These are phyloP conservation scores for Monosporozyma servazzii DNA, from an alignment of 805 yeast species.

Conservation along the genomic window DNA sequence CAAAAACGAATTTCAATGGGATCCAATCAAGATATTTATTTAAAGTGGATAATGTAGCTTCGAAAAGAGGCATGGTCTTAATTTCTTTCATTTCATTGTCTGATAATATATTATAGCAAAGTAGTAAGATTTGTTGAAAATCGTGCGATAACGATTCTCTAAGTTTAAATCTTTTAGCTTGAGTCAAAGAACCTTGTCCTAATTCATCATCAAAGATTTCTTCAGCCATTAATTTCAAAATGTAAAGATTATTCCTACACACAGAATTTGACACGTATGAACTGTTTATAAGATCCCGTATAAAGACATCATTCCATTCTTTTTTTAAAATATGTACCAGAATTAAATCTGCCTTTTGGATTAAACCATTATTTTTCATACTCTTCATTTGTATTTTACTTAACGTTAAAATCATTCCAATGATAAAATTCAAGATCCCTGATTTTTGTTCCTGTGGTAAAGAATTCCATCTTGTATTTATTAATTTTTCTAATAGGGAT, in stretches of 20 bases:
- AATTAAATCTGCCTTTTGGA: slow-evolving; percentile 86
- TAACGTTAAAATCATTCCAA: slow-evolving; percentile 81
- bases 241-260: slow-evolving; percentile 93
- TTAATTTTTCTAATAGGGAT: slow-evolving; percentile 77
- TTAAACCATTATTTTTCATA: slow-evolving; percentile 46
- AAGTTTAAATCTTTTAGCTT: slow-evolving; percentile 74
- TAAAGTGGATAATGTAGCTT: slow-evolving; percentile 70
- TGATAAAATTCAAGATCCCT: slow-evolving; percentile 87
- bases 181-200: slow-evolving; percentile 87
- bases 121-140: slow-evolving; percentile 80
- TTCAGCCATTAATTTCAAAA: slow-evolving; percentile 75
- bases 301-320: slow-evolving; percentile 94
- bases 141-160: slow-evolving; percentile 77
- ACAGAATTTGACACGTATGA: slow-evolving; percentile 78
- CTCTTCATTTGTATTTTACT: slow-evolving; percentile 59
- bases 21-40: slow-evolving; percentile 86
- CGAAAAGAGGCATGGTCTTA: slow-evolving; percentile 63
- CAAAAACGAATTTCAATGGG: slow-evolving; percentile 77
- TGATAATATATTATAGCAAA: slow-evolving; percentile 74
- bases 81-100: slow-evolving; percentile 38
- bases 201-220: slow-evolving; percentile 77
- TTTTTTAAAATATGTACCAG: slow-evolving; percentile 88
- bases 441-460: slow-evolving; percentile 77
- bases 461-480: slow-evolving; percentile 84
- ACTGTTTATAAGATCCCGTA: slow-evolving; percentile 80